Conservation (phyloP, 768 basidiomycete species). For the Boletus subparvulus region DNA sequence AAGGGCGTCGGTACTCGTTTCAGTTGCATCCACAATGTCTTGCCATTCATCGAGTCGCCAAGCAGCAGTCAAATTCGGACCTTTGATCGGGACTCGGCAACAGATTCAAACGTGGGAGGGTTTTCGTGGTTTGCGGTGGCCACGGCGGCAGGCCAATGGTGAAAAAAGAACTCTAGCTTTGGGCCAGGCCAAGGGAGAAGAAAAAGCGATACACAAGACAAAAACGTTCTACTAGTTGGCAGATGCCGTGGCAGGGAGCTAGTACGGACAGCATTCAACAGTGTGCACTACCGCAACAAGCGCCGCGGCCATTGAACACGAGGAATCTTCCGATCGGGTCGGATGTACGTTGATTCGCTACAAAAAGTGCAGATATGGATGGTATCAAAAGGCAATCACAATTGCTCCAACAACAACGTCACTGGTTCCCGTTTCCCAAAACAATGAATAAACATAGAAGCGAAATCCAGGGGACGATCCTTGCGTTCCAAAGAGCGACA, state of each 20-base stretch:
- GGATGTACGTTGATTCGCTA: not conserved
- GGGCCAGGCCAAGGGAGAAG: not conserved
- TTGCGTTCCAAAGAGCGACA: not conserved
- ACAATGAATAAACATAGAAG: not conserved
- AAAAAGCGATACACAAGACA: not conserved
- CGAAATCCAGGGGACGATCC: not conserved
- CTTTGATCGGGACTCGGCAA: not conserved
- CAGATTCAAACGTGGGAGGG: not conserved
- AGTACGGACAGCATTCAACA: not conserved
- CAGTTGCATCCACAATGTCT: conserved; percentile 31
- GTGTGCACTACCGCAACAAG: not conserved
- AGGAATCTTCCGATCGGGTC: not conserved
- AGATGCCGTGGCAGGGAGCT: not conserved
- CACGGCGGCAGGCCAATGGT: not conserved
- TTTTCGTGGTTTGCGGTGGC: not conserved
- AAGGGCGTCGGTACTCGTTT: conserved; percentile 53
- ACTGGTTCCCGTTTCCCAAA: not conserved
- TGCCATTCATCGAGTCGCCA: conserved; percentile 27
- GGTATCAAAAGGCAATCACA: not conserved
- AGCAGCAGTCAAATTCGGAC: not conserved
- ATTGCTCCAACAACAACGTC: not conserved
- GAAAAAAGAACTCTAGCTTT: not conserved
- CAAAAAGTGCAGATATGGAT: not conserved
- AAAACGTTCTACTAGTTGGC: not conserved
- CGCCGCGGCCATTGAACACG: not conserved